These are phyloP conservation scores for Quercus alba DNA, from an alignment of 306 rosid species.

Conservation along the genomic window DNA sequence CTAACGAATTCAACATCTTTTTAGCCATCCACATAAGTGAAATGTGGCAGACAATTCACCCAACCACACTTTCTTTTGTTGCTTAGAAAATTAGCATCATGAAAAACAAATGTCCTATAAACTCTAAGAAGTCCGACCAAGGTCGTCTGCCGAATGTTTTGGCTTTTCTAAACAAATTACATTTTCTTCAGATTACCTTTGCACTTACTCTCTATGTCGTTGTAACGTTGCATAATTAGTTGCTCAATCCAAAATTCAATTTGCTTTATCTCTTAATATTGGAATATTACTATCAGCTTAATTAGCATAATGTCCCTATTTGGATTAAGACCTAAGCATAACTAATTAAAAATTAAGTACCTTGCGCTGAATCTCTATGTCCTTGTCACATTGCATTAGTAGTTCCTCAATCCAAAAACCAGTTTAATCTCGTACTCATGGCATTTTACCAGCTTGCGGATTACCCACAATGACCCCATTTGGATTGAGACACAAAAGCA, in stretches of 20 bases:
- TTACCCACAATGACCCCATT: too few relatives aligned
- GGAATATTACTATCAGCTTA: too few relatives aligned
- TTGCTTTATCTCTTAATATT: neutral
- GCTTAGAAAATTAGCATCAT: neutral
- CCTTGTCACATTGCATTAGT: too few relatives aligned
- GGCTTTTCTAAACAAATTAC: slow-evolving; percentile 26
- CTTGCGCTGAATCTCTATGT: too few relatives aligned
- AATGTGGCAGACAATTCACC: neutral
- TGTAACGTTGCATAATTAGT: neutral
- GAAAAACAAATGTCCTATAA: neutral
- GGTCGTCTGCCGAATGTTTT: slow-evolving; percentile 33
- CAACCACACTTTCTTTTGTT: neutral
- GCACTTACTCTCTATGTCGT: slow-evolving; percentile 19
- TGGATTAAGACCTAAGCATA: too few relatives aligned
- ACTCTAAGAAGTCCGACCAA: slow-evolving; percentile 7
- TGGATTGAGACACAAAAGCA: too few relatives aligned
- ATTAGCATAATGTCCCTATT: too few relatives aligned
- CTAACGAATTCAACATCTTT: neutral
- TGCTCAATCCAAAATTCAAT: neutral
- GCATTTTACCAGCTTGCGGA: too few relatives aligned
- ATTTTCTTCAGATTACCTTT: slow-evolving; percentile 16
- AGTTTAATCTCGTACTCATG: too few relatives aligned
- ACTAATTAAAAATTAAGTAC: too few relatives aligned
- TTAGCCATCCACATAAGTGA: neutral
- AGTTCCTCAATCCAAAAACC: too few relatives aligned